Evolutionary conservation across 176 grass and related monocot species (phyloP), one percentile per base, ranked within the genome.

Genomic region (Aegilops sharonensis): DNA sequence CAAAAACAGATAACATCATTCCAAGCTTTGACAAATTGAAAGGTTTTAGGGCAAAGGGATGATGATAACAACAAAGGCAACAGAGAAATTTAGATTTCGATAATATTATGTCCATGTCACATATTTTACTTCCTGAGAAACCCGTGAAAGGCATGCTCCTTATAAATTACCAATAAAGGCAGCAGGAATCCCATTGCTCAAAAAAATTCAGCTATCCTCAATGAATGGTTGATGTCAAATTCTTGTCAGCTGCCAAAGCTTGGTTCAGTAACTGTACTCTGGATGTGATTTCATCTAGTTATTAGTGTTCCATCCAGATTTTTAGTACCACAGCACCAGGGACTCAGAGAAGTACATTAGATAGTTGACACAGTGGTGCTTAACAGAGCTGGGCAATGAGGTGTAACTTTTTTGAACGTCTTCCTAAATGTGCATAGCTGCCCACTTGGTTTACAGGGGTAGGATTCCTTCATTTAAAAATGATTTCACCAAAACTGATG

Each of bases 331-430:
- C 24, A 21, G n/a, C 5, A 74, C 4, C 29, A 10, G 72, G 7
- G 31, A 75, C 63, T 17, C 24, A 37, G 1, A 80, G 3, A 75
- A 20, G 43, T 0, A 4, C 69, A 59, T 5, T 74, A 21, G 5
- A 89, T 25, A 75, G 77, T 80, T 89, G 15, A 37, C 21, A 79
- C 1, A 42, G 84, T 63, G 35, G 40, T 50, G 64, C 35, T 61
- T 75, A 50, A 47, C 11, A 70, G 27, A 70, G 35, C 14, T 48
- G 62, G 60, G 3, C 21, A 13, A 74, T 78, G 15, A 90, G 34
- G 56, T 20, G 79, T 78, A 83, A 32, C 39, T 88, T 63, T 62
- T 43, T 43, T 35, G 30, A 57, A 3, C 1, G 4, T 68, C 54
- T 61, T 62, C 24, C 12, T 47, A 48, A 78, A 69, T 25, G 35